Conservation (phyloP, 1,284 basidiomycete genomes). For the Cutaneotrichosporon cutaneum region DNA sequence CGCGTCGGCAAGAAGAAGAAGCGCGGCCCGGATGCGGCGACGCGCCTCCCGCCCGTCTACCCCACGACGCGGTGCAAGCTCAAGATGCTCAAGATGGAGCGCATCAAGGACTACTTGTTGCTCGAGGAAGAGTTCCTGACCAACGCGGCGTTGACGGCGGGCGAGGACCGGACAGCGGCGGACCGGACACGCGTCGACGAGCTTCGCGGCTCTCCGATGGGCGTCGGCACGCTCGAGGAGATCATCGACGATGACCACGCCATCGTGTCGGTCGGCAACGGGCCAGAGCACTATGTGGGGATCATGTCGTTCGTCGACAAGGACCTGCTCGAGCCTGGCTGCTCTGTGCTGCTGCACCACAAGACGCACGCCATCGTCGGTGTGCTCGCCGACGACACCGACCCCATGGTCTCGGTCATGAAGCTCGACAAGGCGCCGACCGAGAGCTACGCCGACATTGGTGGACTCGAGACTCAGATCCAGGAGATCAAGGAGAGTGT, state of each 20-base stretch:
- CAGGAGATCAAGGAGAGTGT: constrained; percentile 99
- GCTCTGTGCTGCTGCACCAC: constrained; percentile 92
- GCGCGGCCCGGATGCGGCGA: constrained; percentile 84
- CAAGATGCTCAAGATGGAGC: constrained; percentile 91
- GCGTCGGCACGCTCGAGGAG: constrained; percentile 95
- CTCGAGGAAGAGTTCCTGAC: constrained; percentile 97
- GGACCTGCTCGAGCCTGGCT: constrained; percentile 93
- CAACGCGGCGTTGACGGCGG: constrained; percentile 86
- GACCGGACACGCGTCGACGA: constrained; percentile 94
- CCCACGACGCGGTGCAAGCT: constrained; percentile 95
- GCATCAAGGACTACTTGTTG: constrained; percentile 96
- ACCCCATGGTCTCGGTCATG: constrained; percentile 98
- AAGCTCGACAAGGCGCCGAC: constrained; percentile 98
- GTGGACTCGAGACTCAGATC: constrained; percentile 94
- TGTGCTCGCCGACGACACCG: constrained; percentile 93
- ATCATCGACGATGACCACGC: constrained; percentile 99
- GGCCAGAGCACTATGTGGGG: constrained; percentile 96
- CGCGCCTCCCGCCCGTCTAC: constrained; percentile 88
- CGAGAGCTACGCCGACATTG: constrained; percentile 98
- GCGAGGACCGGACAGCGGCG: constrained; percentile 92
- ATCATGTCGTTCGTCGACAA: constrained; percentile 99
- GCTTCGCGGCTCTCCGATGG: constrained; percentile 92
- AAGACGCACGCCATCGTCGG: constrained; percentile 95
- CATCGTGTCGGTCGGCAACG: constrained; percentile 91
- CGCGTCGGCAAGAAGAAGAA: constrained; percentile 93